These are phyloP conservation scores for Sclerospora graminicola DNA, from an alignment of 352 stramenopile genomes.

Conservation along the genomic window DNA sequence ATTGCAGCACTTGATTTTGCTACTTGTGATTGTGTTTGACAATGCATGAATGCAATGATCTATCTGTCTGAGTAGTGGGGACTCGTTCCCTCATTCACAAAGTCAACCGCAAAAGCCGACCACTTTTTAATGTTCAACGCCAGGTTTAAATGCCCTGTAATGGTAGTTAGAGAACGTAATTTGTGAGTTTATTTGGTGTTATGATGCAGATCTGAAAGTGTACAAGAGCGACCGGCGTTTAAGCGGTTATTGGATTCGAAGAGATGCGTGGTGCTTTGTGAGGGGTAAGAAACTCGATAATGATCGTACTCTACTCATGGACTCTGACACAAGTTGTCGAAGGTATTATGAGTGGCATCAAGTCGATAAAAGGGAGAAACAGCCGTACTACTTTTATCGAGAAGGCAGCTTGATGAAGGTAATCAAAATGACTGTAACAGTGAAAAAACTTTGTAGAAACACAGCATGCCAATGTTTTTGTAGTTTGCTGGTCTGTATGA, in stretches of 20 bases:
- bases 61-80: constrained; percentile 39
- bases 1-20: constrained; percentile 1
- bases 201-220: constrained; percentile 42
- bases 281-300: constrained; percentile 32
- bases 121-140: constrained; percentile 86
- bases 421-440: background rate
- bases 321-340: background rate
- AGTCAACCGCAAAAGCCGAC: constrained; percentile 56
- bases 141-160: constrained; percentile 30
- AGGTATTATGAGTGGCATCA: constrained; percentile 89
- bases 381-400: constrained; percentile 84
- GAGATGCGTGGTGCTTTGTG: constrained; percentile 75
- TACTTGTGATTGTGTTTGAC: background rate
- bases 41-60: constrained; percentile 1
- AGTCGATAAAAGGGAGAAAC: constrained; percentile 78
- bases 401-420: constrained; percentile 43
- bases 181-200: background rate
- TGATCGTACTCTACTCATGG: background rate
- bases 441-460: background rate
- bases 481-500: constrained; percentile 85
- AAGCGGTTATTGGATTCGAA: constrained; percentile 56
- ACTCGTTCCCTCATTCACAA: constrained; percentile 75
- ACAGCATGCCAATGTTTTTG: background rate
- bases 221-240: constrained; percentile 65
- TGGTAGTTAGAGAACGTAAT: background rate